phyloP scores from a whole-genome alignment of 2,329 filamentous ascomycete species.

The Plectosphaerella plurivora region DNA sequence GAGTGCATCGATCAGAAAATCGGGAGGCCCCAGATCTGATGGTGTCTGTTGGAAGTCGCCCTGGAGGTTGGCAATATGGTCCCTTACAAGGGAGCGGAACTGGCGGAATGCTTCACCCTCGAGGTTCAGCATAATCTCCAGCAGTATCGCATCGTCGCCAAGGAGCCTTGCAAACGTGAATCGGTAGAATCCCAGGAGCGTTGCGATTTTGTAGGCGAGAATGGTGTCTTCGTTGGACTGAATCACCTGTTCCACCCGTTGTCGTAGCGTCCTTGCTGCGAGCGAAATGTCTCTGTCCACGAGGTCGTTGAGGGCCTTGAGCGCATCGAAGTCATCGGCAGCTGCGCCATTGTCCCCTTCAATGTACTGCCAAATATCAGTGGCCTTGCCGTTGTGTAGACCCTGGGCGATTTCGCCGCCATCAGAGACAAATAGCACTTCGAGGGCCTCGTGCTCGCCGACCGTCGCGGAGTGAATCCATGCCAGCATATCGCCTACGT shows the following conservation, averaged over 20 bases:
- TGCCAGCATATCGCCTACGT: conserved; percentile 94
- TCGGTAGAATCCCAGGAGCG: conserved; percentile 84
- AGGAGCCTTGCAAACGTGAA: conserved; percentile 80
- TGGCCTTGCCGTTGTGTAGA: conserved; percentile 73
- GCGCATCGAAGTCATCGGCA: conserved; percentile 65
- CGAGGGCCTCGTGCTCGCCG: conserved; percentile 87
- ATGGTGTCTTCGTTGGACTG: conserved; percentile 90
- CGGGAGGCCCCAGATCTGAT: conserved; percentile 69
- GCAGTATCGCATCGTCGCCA: conserved; percentile 61
- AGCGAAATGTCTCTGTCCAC: conserved; percentile 82
- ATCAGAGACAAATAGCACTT: conserved; percentile 86
- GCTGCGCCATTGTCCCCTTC: conserved; percentile 52
- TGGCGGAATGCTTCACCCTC: conserved; percentile 76
- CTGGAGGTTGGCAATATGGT: conserved; percentile 73
- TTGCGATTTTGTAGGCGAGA: conserved; percentile 83
- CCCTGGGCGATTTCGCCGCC: conserved; percentile 83
- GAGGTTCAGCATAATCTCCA: conserved; percentile 63
- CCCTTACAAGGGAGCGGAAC: conserved; percentile 76
- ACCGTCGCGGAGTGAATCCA: conserved; percentile 95
- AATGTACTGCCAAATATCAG: conserved; percentile 75
- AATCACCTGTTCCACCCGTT: conserved; percentile 86
- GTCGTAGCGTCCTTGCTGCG: conserved; percentile 77
- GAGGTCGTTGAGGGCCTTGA: conserved; percentile 76
- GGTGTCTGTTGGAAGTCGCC: conserved; percentile 66
- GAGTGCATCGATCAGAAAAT: conserved; percentile 76